phyloP scores from a whole-genome alignment of 176 grass and related monocot genomes.

The Oryza australiensis region DNA sequence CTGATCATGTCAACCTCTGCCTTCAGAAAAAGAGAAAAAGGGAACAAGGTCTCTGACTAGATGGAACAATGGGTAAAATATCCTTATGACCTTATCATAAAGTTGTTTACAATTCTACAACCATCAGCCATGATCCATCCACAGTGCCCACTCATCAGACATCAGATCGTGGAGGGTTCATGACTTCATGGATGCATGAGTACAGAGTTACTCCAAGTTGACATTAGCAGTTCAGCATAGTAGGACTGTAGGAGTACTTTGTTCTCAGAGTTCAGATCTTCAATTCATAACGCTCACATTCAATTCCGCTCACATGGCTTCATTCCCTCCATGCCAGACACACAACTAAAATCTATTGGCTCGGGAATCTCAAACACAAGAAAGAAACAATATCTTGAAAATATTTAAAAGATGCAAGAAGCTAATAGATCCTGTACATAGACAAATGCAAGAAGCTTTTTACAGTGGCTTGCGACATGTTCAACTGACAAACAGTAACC shows the following conservation, averaged over 20 bases:
- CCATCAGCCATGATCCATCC: neutral
- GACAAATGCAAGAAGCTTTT: neutral
- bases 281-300: constrained; percentile 34
- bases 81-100: neutral
- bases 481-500: constrained; percentile 39
- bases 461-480: constrained; percentile 42
- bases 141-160: neutral
- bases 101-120: neutral
- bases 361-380: constrained; percentile 5
- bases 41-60: neutral
- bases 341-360: neutral
- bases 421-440: constrained; percentile 29
- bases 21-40: neutral
- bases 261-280: constrained; percentile 10
- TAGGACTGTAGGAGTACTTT: neutral
- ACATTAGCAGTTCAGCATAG: neutral
- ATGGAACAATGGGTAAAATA: neutral
- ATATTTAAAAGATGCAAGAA: neutral
- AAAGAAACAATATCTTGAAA: neutral
- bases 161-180: neutral
- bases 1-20: neutral
- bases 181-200: neutral
- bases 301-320: constrained; percentile 38
- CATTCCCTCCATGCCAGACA: neutral
- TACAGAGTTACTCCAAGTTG: neutral